Percentiles rank a stretch among this genome's conserved stretches.
Evolutionary conservation across 257 asterid genomes (phyloP).

Genomic region (Salvia hispanica): DNA sequence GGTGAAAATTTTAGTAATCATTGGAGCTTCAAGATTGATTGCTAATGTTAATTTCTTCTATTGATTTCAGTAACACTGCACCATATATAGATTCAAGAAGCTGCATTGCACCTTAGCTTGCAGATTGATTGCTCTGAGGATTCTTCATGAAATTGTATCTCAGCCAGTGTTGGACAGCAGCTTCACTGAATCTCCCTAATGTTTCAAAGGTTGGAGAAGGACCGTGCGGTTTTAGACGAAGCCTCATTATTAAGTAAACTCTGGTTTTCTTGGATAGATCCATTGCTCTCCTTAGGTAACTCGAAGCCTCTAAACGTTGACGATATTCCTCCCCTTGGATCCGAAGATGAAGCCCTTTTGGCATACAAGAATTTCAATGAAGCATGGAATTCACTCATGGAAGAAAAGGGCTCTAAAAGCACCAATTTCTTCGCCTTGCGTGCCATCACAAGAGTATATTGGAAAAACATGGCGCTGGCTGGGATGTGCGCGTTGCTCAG

Average conservation of each 20-base stretch:
- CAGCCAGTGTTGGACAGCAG: constrained; percentile 15
- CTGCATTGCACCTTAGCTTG: too few species aligned
- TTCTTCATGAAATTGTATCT: constrained; percentile 26
- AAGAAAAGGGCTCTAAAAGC: constrained; percentile 30
- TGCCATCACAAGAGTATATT: constrained; percentile 49
- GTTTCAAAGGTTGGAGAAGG: constrained; percentile 32
- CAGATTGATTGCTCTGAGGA: constrained; percentile 18
- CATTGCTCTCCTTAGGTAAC: constrained; percentile 55
- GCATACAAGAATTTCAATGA: constrained; percentile 45
- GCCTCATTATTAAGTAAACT: constrained; percentile 48
- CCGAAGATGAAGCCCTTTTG: constrained; percentile 57
- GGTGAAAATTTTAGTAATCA: constrained; percentile 29
- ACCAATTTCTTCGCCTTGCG: constrained; percentile 33
- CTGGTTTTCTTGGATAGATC: constrained; percentile 66
- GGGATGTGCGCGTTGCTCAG: constrained; percentile 49
- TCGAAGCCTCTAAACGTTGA: constrained; percentile 50
- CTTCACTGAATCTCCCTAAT: constrained; percentile 48
- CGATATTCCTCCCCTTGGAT: constrained; percentile 58
- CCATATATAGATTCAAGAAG: constrained; percentile 17
- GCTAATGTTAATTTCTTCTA: constrained; percentile 33
- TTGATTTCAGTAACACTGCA: constrained; percentile 39
- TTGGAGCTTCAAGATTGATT: constrained; percentile 49
- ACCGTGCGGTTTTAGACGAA: constrained; percentile 17
- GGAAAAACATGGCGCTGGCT: constrained; percentile 51
- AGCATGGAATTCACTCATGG: constrained; percentile 44